A percentile compares a stretch with the other conserved stretches of the same genome.
phyloP scores from a whole-genome alignment of 129 eudicot genomes.

The Flaveria bidentis region DNA sequence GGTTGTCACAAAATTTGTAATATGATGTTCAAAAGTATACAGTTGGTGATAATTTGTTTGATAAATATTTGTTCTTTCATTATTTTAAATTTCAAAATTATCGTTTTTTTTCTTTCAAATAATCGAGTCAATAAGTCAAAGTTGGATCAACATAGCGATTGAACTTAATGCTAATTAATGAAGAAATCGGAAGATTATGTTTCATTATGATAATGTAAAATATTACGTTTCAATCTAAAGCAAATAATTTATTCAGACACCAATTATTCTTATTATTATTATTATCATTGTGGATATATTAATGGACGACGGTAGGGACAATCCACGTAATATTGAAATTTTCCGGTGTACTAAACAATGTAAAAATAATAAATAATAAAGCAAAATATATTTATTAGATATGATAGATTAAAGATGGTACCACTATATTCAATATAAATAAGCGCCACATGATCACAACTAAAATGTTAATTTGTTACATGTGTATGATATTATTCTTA shows the following conservation, averaged over 20 bases:
- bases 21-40: neutral
- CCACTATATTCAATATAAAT: too few relatives aligned
- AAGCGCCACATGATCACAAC: too few relatives aligned
- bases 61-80: neutral
- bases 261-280: neutral
- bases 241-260: neutral
- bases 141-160: neutral
- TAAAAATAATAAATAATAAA: too few relatives aligned
- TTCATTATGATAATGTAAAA: neutral
- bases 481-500: too few relatives aligned
- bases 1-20: neutral
- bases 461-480: too few relatives aligned
- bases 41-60: neutral
- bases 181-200: neutral
- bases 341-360: too few relatives aligned
- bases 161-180: neutral
- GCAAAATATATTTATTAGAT: too few relatives aligned
- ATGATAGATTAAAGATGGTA: too few relatives aligned
- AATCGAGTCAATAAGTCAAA: neutral
- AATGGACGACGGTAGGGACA: too few relatives aligned
- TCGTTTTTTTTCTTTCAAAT: neutral
- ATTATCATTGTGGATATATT: neutral
- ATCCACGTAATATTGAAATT: too few relatives aligned
- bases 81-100: neutral
- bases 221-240: constrained; percentile 5